Evolutionary conservation across 805 yeast species (phyloP), one percentile per base, ranked within the genome.

Genomic region (Candida saitoana): DNA sequence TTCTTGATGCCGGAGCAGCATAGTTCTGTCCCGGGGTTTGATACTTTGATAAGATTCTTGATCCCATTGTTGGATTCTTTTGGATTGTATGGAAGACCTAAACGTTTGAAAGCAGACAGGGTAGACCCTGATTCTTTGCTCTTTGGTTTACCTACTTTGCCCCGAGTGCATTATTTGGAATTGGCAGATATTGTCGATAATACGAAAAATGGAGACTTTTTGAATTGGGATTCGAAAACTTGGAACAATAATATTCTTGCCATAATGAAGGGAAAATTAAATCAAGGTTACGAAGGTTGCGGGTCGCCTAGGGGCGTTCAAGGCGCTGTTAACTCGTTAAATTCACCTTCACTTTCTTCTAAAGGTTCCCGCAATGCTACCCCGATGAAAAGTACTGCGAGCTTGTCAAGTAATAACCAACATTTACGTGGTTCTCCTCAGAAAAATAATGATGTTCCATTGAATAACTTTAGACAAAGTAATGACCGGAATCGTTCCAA

Each of bases 221-320:
- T 68, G 40, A 42, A 47, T 25, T 69, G 74, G 74, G 71, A 65
- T 46, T 60, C 57, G 16, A 55, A 59, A 16, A 48, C 53, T 18
- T 69, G 74, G 74, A 56, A 50, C 24, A 47, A 42, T 3, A 59
- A 59, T 32, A 53, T 69, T 24, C 63, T 61, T 40, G 24, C 40
- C 2, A 46, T 69, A 18, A 51, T 69, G 50, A 59, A 56, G 43
- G 52, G 58, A 25, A 69, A 69, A 45, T 52, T 69, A 42, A 67
- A 61, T 24, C 54, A 57, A 43, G 75, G 91, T 5, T 85, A 84
- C 56, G 77, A 77, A 17, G 93, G 95, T 4, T 82, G 88, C 61
- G 91, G 91, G n/a, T 77, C 84, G 22, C 59, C 73, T 12, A 73
- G 81, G 41, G 87, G 87, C 11, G 55, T 80, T 16, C 69, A 69